Base-by-base conservation (phyloP, 371 early-diverging fungal genomes). In the Actinomortierella ambigua region DNA sequence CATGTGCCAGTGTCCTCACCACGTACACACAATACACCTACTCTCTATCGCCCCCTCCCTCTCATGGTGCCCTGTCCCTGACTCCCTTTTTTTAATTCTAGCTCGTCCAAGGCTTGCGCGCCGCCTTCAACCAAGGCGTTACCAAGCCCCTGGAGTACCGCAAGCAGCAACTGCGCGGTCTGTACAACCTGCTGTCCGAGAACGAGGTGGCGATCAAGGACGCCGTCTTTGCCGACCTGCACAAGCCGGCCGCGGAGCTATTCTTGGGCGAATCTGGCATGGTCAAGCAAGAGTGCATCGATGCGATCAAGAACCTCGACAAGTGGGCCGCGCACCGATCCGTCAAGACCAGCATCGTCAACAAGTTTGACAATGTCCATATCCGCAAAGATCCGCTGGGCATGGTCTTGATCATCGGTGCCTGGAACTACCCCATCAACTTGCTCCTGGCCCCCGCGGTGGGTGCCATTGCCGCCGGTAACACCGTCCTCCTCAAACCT, bases 401-500 rank as follows among this genome's bases (percentile, higher is more conserved):
- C 27, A 82, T 88, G 2, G 92, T 88, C 28, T 68, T 89, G 20
- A 77, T 90, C 50, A 79, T 90, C 44, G 84, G 89, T 4, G 79
- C 96, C 11, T 95, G 96, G 96, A 95, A 96, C 71, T 95, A 90
- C 70, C 93, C 93, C 23, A 61, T 94, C 40, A 81, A 88, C 50
- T 79, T 96, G 39, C 22, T 83, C 3, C 59, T 96, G n/a, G 62
- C 82, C 8, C 97, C 98, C 3, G 65, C 94, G 6, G 83, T 90
- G 1, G 92, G 93, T 15, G 97, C 96, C 2, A 86, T 98, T 60
- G 96, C 94, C 20, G 94, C 94, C 1, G 98, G 98, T n/a, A 93
- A 93, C 79, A 88, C 89, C 13, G 93, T 84, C 27, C 73, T 93
- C 2, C 34, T 96, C 55, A 98, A 98, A 88, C 96, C 95, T 9